Percentiles rank a stretch among this genome's conserved stretches.
Conservation (phyloP, 352 stramenopile genomes). For the Globisporangium middletonii region DNA sequence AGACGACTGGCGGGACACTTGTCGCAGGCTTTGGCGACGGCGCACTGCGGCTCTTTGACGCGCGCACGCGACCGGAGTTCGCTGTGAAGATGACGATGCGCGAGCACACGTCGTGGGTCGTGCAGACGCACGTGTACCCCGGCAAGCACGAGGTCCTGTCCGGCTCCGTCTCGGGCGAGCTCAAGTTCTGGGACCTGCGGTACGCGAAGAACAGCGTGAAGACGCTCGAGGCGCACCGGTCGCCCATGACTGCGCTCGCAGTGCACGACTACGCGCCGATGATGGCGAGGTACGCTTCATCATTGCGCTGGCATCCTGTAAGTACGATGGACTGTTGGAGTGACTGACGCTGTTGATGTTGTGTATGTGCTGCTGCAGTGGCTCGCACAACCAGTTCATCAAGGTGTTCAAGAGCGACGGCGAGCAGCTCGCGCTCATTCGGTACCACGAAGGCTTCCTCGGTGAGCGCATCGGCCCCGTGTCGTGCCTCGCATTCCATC, state of each 20-base stretch:
- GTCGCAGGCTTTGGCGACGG: conserved; percentile 94
- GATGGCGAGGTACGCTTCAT: conserved; percentile 77
- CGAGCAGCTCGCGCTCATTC: conserved; percentile 79
- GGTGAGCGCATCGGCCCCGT: conserved; percentile 96
- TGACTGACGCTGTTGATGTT: conserved; percentile 2
- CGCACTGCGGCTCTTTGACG: conserved; percentile 93
- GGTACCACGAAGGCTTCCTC: conserved; percentile 96
- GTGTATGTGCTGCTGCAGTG: conserved; percentile 36
- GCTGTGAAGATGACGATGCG: conserved; percentile 65
- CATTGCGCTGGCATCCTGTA: background rate
- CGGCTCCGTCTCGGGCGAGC: conserved; percentile 90
- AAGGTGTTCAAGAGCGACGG: conserved; percentile 94
- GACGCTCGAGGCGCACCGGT: conserved; percentile 87
- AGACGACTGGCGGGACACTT: conserved; percentile 69
- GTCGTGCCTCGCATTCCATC: conserved; percentile 96
- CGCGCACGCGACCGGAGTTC: conserved; percentile 72
- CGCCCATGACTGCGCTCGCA: conserved; percentile 94
- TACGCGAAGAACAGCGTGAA: conserved; percentile 76
- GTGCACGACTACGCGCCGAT: conserved; percentile 95
- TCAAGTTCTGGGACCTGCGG: conserved; percentile 97
- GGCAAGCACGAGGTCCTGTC: conserved; percentile 89
- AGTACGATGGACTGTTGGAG: background rate
- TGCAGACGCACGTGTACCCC: conserved; percentile 84
- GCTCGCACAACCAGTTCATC: conserved; percentile 98
- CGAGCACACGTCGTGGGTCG: conserved; percentile 95